Conservation (phyloP, 345 rosid species). For the Citrus reticulata region DNA sequence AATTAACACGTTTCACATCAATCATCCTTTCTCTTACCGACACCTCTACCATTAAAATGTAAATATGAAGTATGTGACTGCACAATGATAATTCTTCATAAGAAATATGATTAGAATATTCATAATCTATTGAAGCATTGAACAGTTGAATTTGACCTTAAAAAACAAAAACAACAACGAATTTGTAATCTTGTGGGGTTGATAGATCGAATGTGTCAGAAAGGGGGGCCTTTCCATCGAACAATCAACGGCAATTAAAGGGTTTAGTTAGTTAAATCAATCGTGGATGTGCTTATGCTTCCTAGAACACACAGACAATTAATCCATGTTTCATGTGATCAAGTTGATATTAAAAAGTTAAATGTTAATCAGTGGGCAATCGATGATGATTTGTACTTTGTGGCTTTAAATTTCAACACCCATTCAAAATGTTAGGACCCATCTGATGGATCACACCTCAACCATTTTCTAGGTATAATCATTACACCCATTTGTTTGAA, state of each 20-base stretch:
- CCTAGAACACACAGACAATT: background rate
- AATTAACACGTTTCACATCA: too few relatives aligned
- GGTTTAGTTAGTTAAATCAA: background rate
- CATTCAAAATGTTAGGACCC: conserved; percentile 3
- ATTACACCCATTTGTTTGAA: conserved; percentile 20
- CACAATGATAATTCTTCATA: too few relatives aligned
- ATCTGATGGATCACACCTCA: conserved; percentile 17
- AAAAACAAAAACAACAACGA: too few relatives aligned
- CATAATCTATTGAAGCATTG: too few relatives aligned
- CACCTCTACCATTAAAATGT: too few relatives aligned
- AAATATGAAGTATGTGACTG: too few relatives aligned
- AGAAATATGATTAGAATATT: too few relatives aligned
- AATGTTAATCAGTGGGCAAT: conserved; percentile 16
- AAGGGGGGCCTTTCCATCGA: background rate
- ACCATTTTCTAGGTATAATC: conserved; percentile 15
- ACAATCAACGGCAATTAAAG: background rate
- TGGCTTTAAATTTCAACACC: background rate
- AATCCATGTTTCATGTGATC: background rate
- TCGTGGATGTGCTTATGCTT: background rate
- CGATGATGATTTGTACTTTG: conserved; percentile 7
- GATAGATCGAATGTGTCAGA: background rate
- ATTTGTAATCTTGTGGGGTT: too few relatives aligned
- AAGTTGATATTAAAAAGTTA: background rate
- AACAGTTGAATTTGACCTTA: too few relatives aligned
- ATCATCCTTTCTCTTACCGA: too few relatives aligned